These are phyloP conservation scores for Colletotrichum horii DNA, from an alignment of 2,329 filamentous ascomycete species.

Conservation along the genomic window DNA sequence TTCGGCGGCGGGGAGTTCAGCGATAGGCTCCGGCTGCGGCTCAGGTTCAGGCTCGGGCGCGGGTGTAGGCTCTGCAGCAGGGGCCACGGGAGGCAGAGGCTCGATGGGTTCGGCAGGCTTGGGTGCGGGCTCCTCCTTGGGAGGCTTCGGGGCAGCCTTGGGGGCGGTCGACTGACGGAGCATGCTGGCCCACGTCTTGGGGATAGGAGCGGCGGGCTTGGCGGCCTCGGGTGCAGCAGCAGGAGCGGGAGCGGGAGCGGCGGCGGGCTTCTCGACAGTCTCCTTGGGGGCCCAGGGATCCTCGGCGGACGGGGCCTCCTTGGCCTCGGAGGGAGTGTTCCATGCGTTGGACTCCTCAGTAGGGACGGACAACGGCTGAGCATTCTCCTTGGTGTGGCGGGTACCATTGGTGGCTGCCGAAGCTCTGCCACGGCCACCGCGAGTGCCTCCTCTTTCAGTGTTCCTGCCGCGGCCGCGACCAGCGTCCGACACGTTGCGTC, in stretches of 20 bases:
- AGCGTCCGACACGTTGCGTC: slow-evolving; percentile 65
- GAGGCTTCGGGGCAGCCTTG: slow-evolving; percentile 60
- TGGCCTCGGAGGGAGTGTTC: slow-evolving; percentile 46
- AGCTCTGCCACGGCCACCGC: slow-evolving; percentile 68
- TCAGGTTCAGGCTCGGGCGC: slow-evolving; percentile 36
- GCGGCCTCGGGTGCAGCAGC: slow-evolving; percentile 40
- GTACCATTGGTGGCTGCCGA: slow-evolving; percentile 65
- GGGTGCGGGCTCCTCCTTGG: slow-evolving; percentile 52
- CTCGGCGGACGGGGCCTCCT: slow-evolving; percentile 27
- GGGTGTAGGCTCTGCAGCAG: slow-evolving; percentile 26
- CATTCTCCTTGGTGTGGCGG: slow-evolving; percentile 55
- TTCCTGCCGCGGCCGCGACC: slow-evolving; percentile 65
- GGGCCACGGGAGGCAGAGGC: slow-evolving; percentile 30
- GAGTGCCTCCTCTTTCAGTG: slow-evolving; percentile 63
- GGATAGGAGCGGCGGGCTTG: slow-evolving; percentile 42
- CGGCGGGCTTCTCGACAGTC: slow-evolving; percentile 39
- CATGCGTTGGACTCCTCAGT: slow-evolving; percentile 73
- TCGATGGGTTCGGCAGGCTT: slow-evolving; percentile 53
- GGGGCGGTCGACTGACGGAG: slow-evolving; percentile 64
- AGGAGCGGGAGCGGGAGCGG: slow-evolving; percentile 34
- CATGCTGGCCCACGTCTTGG: slow-evolving; percentile 79
- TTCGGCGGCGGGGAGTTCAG: slow-evolving; percentile 32
- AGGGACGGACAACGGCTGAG: slow-evolving; percentile 64
- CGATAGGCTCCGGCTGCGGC: slow-evolving; percentile 38
- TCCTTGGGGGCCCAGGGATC: slow-evolving; percentile 49